phyloP scores from a whole-genome alignment of 1,139 yeast species.

The Arxiozyma heterogenica region DNA sequence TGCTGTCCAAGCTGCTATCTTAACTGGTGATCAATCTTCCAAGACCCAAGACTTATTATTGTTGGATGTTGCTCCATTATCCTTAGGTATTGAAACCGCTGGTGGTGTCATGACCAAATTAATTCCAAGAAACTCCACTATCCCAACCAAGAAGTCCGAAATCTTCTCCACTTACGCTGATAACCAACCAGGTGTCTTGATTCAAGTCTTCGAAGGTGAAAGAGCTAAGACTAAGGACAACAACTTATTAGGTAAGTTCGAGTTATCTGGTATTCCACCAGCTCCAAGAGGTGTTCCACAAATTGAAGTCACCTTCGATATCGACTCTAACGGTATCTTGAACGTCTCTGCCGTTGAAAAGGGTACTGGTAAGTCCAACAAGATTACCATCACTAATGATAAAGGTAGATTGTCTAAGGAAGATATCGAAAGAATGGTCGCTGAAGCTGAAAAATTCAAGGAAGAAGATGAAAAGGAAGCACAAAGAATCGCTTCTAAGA shows the following conservation, averaged over 20 bases:
- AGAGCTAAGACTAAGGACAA: slow-evolving; percentile 89
- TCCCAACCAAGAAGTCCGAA: slow-evolving; percentile 89
- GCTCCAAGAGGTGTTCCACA: slow-evolving; percentile 96
- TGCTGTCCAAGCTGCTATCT: slow-evolving; percentile 93
- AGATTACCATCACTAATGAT: slow-evolving; percentile 83
- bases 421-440: slow-evolving; percentile 90
- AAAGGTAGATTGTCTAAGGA: slow-evolving; percentile 94
- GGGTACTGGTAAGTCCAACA: slow-evolving; percentile 75
- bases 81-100: slow-evolving; percentile 88
- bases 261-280: slow-evolving; percentile 86
- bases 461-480: slow-evolving; percentile 81
- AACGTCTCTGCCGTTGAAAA: slow-evolving; percentile 91
- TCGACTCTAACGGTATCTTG: slow-evolving; percentile 88
- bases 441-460: slow-evolving; percentile 81
- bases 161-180: slow-evolving; percentile 86
- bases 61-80: slow-evolving; percentile 82
- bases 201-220: slow-evolving; percentile 91
- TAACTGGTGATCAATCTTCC: slow-evolving; percentile 63
- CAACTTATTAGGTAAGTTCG: slow-evolving; percentile 90
- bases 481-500: slow-evolving; percentile 70
- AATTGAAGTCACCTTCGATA: slow-evolving; percentile 86
- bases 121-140: slow-evolving; percentile 85
- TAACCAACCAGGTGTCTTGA: slow-evolving; percentile 90
- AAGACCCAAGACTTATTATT: slow-evolving; percentile 75
- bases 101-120: slow-evolving; percentile 93